A percentile compares a stretch with the other conserved stretches of the same genome.
Evolutionary conservation across 345 rosid genomes (phyloP).

Genomic region (Brassica nigra): DNA sequence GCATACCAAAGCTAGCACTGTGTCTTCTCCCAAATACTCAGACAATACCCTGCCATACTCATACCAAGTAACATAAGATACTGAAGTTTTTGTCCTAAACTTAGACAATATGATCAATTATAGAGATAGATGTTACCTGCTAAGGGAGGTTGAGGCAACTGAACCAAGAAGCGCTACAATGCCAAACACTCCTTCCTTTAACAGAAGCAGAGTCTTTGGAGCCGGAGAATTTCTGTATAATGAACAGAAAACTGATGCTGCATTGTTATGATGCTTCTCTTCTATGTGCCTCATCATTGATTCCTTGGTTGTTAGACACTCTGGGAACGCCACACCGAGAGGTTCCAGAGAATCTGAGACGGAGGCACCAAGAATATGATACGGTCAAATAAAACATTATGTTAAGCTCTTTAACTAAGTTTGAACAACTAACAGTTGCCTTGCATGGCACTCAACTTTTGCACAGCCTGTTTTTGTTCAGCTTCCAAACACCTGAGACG

Average conservation of each 20-base stretch:
- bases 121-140: conserved; percentile 48
- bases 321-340: conserved; percentile 18
- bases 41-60: conserved; percentile 51
- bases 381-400: background rate
- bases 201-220: conserved; percentile 23
- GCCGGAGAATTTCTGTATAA: conserved; percentile 10
- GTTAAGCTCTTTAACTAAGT: background rate
- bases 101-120: background rate
- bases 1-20: conserved; percentile 63
- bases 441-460: conserved; percentile 2
- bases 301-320: conserved; percentile 44
- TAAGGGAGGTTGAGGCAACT: conserved; percentile 44
- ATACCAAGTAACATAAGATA: background rate
- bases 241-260: conserved; percentile 51
- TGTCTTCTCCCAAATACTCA: conserved; percentile 65
- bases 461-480: conserved; percentile 36
- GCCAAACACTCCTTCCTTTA: conserved; percentile 46
- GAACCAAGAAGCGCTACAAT: conserved; percentile 63
- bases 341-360: conserved; percentile 47
- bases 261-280: conserved; percentile 43
- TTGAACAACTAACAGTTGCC: background rate
- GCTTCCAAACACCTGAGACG: conserved; percentile 25
- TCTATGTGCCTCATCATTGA: conserved; percentile 47
- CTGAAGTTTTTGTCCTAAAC: background rate
- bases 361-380: background rate